Evolutionary conservation across 352 stramenopile genomes (phyloP), one percentile per base, ranked within the genome.

Genomic region (Pythium periplocum): DNA sequence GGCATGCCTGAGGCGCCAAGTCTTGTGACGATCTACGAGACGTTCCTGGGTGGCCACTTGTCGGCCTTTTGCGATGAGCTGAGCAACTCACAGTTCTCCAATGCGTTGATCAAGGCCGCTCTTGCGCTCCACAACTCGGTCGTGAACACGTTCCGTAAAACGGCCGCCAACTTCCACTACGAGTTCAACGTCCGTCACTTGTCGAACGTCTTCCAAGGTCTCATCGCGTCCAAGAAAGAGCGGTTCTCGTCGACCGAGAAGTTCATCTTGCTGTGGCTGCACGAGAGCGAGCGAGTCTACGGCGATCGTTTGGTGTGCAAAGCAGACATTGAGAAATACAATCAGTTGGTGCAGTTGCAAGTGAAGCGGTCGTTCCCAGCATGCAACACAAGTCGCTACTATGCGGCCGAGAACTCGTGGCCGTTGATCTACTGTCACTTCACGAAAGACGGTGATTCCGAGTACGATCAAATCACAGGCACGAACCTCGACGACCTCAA

Each of bases 151-250:
- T 95, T 98, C 68, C 76, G 87, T n/a, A 98, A 98, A 64, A 98
- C 93, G 1, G 94, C 95, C 3, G 81, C 83, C 4, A 98, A 98
- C 59, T 98, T 98, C 61, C 95, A 98, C 74, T 98, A 98, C 70
- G 93, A 98, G 71, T 98, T 98, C 66, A 98, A 98, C 50, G 96
- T 98, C 42, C 87, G 95, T 4, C 89, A 98, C 62, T 75, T 98
- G 33, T 95, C 79, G 37, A 98, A 98, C 55, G 90, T 98, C 1
- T 98, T 98, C 65, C 95, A 98, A 64, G 95, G 95, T 4, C 69
- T 98, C 26, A 93, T 98, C 35, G 87, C 95, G 0, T 95, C 87
- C 2, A 93, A 96, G 51, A 95, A 96, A 44, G 75, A 93, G 45
- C 87, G 97, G 8, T 98, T 98, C 54, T 80, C 80, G 9, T 84